Evolutionary conservation across 208 protist genomes (phyloP).

Genomic region (Wallacemonas sp.): DNA sequence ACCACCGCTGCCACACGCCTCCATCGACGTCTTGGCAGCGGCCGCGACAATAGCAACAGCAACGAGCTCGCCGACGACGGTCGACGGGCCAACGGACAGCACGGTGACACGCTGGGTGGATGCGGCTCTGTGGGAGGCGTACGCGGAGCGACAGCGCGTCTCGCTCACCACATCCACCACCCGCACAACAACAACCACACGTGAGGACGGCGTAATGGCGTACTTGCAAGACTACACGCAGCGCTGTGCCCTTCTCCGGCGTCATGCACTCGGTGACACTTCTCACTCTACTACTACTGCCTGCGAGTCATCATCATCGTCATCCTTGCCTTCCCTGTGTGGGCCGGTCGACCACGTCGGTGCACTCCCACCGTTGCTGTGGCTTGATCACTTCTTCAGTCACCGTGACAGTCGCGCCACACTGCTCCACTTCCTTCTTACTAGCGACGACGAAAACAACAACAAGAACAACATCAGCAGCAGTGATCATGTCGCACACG

Average conservation of each 20-base stretch:
- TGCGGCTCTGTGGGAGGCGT: not conserved
- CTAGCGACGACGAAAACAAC: too few species aligned
- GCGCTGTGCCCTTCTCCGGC: not conserved
- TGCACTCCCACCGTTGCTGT: not conserved
- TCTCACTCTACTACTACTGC: too few species aligned
- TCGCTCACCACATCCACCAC: too few species aligned
- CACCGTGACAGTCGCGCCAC: not conserved
- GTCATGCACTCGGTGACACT: too few species aligned
- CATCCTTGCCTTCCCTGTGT: too few species aligned
- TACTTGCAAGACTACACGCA: not conserved
- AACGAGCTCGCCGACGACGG: not conserved
- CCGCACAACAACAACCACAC: too few species aligned
- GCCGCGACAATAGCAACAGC: too few species aligned
- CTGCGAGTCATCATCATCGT: too few species aligned
- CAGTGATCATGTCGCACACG: not conserved
- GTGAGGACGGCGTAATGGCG: not conserved
- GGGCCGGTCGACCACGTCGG: not conserved
- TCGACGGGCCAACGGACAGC: not conserved
- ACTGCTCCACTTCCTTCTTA: not conserved
- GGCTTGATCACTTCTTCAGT: not conserved
- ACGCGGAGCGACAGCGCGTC: too few species aligned
- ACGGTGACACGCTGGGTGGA: not conserved
- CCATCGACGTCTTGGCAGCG: too few species aligned
- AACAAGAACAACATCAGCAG: too few species aligned
- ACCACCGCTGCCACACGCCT: not conserved